A percentile compares a stretch with the other conserved stretches of the same genome.
These are phyloP conservation scores for Plasmopara muralis DNA, from an alignment of 352 stramenopile genomes.

Conservation along the genomic window DNA sequence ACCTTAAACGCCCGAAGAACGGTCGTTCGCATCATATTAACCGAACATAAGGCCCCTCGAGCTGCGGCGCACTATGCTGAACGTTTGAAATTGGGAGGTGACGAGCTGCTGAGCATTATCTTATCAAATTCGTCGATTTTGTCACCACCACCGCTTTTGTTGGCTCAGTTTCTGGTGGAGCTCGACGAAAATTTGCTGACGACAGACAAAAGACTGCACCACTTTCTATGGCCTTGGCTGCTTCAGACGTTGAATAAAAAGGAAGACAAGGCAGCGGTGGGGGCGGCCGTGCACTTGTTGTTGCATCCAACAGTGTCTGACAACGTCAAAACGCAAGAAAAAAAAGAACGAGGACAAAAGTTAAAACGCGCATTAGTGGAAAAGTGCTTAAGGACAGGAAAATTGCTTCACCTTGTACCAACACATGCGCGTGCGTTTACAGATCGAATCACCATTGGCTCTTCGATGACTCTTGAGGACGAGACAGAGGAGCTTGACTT, in stretches of 20 bases:
- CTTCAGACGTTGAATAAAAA: slow-evolving; percentile 12
- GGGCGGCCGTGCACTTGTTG: slow-evolving; percentile 36
- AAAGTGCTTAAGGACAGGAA: slow-evolving; percentile 27
- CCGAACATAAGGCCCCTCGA: slow-evolving; percentile 26
- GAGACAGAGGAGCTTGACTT: background rate
- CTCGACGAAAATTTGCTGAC: slow-evolving; percentile 28
- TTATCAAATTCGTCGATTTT: slow-evolving; percentile 13
- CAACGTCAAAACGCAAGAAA: slow-evolving; percentile 18
- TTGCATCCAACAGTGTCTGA: slow-evolving; percentile 18
- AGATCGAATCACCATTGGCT: slow-evolving; percentile 1
- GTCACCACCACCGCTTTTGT: slow-evolving; percentile 14
- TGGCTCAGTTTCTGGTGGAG: slow-evolving; percentile 58
- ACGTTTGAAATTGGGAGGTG: slow-evolving; percentile 29
- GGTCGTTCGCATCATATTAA: slow-evolving; percentile 39
- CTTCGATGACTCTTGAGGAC: background rate
- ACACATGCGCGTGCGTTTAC: slow-evolving; percentile 18
- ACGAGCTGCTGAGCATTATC: slow-evolving; percentile 27
- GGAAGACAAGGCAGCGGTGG: slow-evolving; percentile 15
- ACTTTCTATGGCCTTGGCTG: slow-evolving; percentile 61
- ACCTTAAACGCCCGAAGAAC: slow-evolving; percentile 28
- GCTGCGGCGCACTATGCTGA: slow-evolving; percentile 66
- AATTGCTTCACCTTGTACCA: slow-evolving; percentile 38
- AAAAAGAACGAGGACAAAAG: slow-evolving; percentile 25
- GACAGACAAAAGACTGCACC: slow-evolving; percentile 29
- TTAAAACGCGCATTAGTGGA: slow-evolving; percentile 44